Evolutionary conservation across 148 eudicot genomes (phyloP), one percentile per base, ranked within the genome.

Genomic region (Mesembryanthemum crystallinum): DNA sequence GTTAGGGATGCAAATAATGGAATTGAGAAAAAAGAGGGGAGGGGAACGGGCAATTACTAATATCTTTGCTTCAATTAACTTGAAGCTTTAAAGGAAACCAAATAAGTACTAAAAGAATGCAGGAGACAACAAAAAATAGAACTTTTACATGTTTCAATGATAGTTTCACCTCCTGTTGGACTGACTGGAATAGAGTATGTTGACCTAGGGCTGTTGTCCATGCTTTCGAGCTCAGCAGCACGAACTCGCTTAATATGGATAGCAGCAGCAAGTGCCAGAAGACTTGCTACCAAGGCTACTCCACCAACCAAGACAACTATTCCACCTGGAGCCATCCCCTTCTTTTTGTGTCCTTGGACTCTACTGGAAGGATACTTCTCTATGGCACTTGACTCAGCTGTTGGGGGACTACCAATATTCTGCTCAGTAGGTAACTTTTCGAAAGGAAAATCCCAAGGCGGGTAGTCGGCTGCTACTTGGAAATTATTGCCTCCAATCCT

Each of bases 401-500:
- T 84, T 75, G 97, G 98, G 64, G 97, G 95, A 64, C 83, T 84
- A 64, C 69, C 71, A 62, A 89, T 83, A 78, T 79, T 88, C 77
- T 83, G 87, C 78, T 78, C 86, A 15, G 45, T 67, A 2, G 97
- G 85, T 28, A 83, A 29, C 74, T 84, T 82, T 4, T 84, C 88
- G 14, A 82, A 67, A 68, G 98, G 97, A 59, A 89, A 90, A 52
- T 69, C 76, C 98, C 98, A 94, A 23, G 97, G 87, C 17, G 90
- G 83, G 75, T 82, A 84, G 76, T 85, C 81, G 68, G 70, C 85
- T 43, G 30, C 83, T 65, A 47, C 76, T 78, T 80, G 80, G 65
- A 94, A 91, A 47, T 60, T 82, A 81, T 92, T 92, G 43, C 97
- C 98, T 14, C 87, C 92, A 43, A 94, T 80, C 98, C 98, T 94